phyloP scores from a whole-genome alignment of 768 basidiomycete genomes.

The Chalciporus sphaerocephalus region DNA sequence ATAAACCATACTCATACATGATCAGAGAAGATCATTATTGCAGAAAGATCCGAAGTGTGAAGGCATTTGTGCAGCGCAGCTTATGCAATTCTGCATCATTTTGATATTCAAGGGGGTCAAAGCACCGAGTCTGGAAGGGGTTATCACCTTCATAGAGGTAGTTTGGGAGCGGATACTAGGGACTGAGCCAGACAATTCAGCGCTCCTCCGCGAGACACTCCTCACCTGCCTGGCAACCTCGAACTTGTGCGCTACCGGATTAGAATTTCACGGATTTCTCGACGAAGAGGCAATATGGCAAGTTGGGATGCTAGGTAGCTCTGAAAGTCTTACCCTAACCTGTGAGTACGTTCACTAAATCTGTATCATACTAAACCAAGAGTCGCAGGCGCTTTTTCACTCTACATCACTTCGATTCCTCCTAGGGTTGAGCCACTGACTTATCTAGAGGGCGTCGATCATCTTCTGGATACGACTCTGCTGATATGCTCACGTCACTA shows the following conservation, averaged over 20 bases:
- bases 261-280: constrained; percentile 9
- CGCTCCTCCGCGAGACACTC: constrained; percentile 33
- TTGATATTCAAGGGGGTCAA: constrained; percentile 19
- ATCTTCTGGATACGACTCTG: constrained; percentile 47
- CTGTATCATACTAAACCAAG: neutral
- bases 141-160: constrained; percentile 12
- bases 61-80: constrained; percentile 10
- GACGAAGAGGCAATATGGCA: constrained; percentile 38
- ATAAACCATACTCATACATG: neutral
- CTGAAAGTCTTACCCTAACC: constrained; percentile 35
- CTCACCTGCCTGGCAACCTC: constrained; percentile 34
- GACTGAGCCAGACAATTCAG: neutral
- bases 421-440: constrained; percentile 34
- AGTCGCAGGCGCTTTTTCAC: constrained; percentile 43
- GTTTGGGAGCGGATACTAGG: constrained; percentile 16
- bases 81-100: constrained; percentile 26
- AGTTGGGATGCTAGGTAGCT: constrained; percentile 26
- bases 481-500: constrained; percentile 45
- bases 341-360: constrained; percentile 34
- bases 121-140: constrained; percentile 1
- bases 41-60: constrained; percentile 1
- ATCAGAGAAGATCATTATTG: constrained; percentile 14
- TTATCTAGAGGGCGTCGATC: constrained; percentile 41
- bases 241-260: constrained; percentile 10
- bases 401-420: constrained; percentile 35